phyloP scores from a whole-genome alignment of 768 basidiomycete species.

The Lactifluus hygrophoroides region DNA sequence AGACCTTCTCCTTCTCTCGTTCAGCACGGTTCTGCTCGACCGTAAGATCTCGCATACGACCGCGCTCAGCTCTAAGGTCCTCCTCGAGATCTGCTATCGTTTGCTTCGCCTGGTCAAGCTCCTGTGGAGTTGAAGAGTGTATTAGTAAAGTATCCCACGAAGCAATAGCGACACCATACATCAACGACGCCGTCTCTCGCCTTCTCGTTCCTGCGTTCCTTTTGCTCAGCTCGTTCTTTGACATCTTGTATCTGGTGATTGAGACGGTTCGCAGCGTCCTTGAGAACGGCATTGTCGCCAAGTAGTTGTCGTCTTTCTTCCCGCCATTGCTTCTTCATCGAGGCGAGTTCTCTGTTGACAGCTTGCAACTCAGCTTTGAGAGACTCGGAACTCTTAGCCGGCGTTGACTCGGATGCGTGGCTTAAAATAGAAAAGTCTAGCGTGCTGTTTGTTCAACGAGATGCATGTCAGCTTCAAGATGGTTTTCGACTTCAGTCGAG shows the following conservation, averaged over 20 bases:
- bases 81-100: conserved; percentile 62
- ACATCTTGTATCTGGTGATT: conserved; percentile 49
- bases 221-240: conserved; percentile 51
- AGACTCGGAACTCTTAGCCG: conserved; percentile 57
- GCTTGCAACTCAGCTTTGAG: conserved; percentile 49
- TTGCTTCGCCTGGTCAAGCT: conserved; percentile 57
- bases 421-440: conserved; percentile 41
- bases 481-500: not conserved
- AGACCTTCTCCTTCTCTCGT: conserved; percentile 56
- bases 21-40: conserved; percentile 55
- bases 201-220: conserved; percentile 41
- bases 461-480: not conserved
- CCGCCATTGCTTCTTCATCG: conserved; percentile 62
- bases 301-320: conserved; percentile 54
- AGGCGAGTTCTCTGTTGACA: conserved; percentile 54
- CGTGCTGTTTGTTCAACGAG: conserved; percentile 33
- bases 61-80: conserved; percentile 63
- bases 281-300: conserved; percentile 64
- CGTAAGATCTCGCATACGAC: conserved; percentile 51
- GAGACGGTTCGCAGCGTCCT: conserved; percentile 61
- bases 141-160: not conserved
- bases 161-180: conserved; percentile 31
- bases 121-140: conserved; percentile 38
- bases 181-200: conserved; percentile 44
- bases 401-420: conserved; percentile 51